phyloP scores from a whole-genome alignment of 192 early-diverging fungal species.

The Coemansia sp. region DNA sequence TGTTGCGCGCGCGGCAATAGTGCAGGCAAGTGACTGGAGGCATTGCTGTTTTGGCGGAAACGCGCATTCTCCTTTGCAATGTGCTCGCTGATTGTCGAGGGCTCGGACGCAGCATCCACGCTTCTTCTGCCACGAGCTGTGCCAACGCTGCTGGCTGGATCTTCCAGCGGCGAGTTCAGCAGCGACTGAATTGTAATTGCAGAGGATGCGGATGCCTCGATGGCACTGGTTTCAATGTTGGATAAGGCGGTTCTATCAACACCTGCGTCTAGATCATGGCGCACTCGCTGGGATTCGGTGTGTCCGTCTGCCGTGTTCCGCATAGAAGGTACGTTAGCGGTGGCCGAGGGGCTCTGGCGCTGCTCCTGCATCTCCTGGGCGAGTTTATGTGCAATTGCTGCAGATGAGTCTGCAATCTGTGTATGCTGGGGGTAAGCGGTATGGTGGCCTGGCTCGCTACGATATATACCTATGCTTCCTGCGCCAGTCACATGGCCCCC shows the following conservation, averaged over 20 bases:
- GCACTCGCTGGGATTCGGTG: not conserved
- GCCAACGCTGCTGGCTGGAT: conserved; percentile 11
- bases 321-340: not conserved
- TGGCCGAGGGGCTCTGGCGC: conserved; percentile 10
- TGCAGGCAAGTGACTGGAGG: conserved; percentile 17
- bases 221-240: not conserved
- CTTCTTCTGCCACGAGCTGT: conserved; percentile 7
- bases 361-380: conserved; percentile 51
- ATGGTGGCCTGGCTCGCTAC: conserved; percentile 6
- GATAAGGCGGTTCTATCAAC: not conserved
- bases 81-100: conserved; percentile 36
- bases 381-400: conserved; percentile 10
- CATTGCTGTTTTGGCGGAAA: conserved; percentile 38
- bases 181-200: conserved; percentile 46
- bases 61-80: conserved; percentile 53
- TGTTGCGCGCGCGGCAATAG: conserved; percentile 6
- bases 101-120: conserved; percentile 10
- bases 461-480: conserved; percentile 26
- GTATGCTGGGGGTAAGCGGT: conserved; percentile 4
- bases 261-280: not conserved
- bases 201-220: conserved; percentile 10
- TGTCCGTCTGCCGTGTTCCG: not conserved
- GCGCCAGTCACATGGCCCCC: conserved; percentile 31
- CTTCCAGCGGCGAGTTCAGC: conserved; percentile 37
- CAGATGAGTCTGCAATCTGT: conserved; percentile 9